Conservation (phyloP, 1,284 basidiomycete genomes). For the Melanopsichium pennsylvanicum region DNA sequence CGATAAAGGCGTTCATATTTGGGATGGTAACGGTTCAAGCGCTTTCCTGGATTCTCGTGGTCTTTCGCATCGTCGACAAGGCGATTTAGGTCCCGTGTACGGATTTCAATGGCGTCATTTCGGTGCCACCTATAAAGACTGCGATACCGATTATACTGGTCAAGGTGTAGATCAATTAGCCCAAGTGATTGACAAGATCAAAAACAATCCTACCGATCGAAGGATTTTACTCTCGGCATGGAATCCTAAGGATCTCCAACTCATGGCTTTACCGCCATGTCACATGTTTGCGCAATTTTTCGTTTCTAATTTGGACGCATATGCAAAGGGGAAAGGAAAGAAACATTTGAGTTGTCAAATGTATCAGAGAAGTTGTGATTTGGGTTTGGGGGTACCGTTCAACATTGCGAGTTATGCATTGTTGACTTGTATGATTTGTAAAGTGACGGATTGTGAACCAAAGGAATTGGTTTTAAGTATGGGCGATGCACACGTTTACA, state of each 20-base stretch:
- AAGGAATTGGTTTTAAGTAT: conserved; percentile 88
- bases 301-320: conserved; percentile 71
- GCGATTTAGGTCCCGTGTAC: conserved; percentile 95
- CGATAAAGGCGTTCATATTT: conserved; percentile 89
- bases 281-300: conserved; percentile 99
- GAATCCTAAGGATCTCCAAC: conserved; percentile 91
- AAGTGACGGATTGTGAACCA: conserved; percentile 83
- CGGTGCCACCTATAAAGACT: conserved; percentile 85
- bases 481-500: conserved; percentile 95
- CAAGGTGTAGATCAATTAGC: conserved; percentile 91
- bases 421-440: conserved; percentile 94
- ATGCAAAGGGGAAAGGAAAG: conserved; percentile 44
- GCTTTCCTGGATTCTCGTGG: conserved; percentile 87
- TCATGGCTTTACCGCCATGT: conserved; percentile 97
- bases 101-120: conserved; percentile 99
- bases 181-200: conserved; percentile 90
- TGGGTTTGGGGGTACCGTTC: conserved; percentile 91
- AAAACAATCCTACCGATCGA: conserved; percentile 89
- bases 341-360: conserved; percentile 82
- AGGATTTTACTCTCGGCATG: conserved; percentile 95
- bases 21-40: conserved; percentile 94
- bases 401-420: conserved; percentile 98
- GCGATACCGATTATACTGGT: conserved; percentile 79
- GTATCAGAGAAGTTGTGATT: conserved; percentile 96
- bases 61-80: conserved; percentile 81